Evolutionary conservation across 495 filamentous ascomycete species (phyloP), one percentile per base, ranked within the genome.

Genomic region (Evernia prunastri): DNA sequence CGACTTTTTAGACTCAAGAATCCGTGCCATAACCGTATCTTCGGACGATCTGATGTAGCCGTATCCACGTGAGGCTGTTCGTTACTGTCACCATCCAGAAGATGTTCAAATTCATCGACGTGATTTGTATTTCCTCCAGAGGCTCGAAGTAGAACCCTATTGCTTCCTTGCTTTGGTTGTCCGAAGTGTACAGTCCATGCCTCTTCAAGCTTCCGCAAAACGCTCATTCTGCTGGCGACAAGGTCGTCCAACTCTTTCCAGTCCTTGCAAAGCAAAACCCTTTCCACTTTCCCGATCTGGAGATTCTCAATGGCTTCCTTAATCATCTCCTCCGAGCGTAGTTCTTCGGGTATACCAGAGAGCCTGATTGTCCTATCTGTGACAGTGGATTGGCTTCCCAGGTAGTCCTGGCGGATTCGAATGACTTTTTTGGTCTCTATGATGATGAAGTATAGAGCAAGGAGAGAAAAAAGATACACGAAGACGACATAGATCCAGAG

Each of bases 401-500:
- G 84, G 71, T 97, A 97, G 51, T 90, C 85, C 72, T 99, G 95
- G 27, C 95, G 83, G 35, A 91, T 81, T 51, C 85, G 81, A 63
- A 97, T 93, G 33, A 99, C 86, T 60, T 84, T 87, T 63, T 85
- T 80, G 1, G 95, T 97, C 74, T 96, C 86, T 20, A 81, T 82
- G 35, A 92, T 78, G 68, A 96, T 84, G 67, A 96, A 79, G 69
- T 90, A 96, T n/a, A 97, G 74, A 0, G 87, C 87, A 45, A 97
- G 74, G 0, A 79, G 84, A 20, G 87, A 93, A 73, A 97, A 97
- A 33, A 97, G 75, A 75, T 96, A 99, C 10, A 91, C 87, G 70
- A 97, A 97, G 33, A 87, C 78, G 13, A 97, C 80, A 71, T 97
- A 96, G 58, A 93, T 90, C 92, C 92, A 97, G n/a, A 97, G 78